phyloP scores from a whole-genome alignment of 805 yeast species.

The Debaryomyces maramus region DNA sequence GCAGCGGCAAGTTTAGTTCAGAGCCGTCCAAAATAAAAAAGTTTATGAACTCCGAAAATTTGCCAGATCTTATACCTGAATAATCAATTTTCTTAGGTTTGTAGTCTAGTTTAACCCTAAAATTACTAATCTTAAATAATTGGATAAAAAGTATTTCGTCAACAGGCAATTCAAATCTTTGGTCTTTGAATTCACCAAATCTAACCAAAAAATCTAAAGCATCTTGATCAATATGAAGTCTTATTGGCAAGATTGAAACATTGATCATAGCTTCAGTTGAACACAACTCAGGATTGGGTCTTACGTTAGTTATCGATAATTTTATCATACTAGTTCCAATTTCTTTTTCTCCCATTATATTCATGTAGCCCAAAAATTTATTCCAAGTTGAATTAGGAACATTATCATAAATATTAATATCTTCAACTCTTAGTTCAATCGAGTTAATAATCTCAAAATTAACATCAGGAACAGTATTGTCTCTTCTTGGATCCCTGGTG shows the following conservation, averaged over 20 bases:
- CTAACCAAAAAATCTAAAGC: constrained; percentile 80
- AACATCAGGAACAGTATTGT: constrained; percentile 28
- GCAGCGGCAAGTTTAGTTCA: constrained; percentile 59
- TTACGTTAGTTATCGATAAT: constrained; percentile 52
- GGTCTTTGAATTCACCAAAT: constrained; percentile 78
- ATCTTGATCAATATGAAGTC: constrained; percentile 90
- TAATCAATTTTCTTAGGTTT: constrained; percentile 89
- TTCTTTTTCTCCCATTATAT: constrained; percentile 70
- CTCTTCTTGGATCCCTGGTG: constrained; percentile 47
- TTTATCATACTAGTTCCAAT: constrained; percentile 63
- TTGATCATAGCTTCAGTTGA: constrained; percentile 65
- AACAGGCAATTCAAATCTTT: constrained; percentile 60
- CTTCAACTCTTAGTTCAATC: constrained; percentile 49
- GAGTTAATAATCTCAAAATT: constrained; percentile 49
- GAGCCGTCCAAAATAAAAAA: constrained; percentile 89
- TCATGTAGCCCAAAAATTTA: constrained; percentile 69
- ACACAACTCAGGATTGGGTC: constrained; percentile 64
- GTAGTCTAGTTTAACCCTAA: constrained; percentile 75
- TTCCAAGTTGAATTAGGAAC: constrained; percentile 91
- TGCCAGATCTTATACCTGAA: constrained; percentile 82
- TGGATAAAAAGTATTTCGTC: constrained; percentile 72
- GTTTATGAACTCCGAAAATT: constrained; percentile 82
- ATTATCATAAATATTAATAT: constrained; percentile 68
- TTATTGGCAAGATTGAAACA: constrained; percentile 63
- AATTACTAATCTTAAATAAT: constrained; percentile 58